Evolutionary conservation across 164 flowering plant species (phyloP).

Genomic region (Stephania cephalantha): DNA sequence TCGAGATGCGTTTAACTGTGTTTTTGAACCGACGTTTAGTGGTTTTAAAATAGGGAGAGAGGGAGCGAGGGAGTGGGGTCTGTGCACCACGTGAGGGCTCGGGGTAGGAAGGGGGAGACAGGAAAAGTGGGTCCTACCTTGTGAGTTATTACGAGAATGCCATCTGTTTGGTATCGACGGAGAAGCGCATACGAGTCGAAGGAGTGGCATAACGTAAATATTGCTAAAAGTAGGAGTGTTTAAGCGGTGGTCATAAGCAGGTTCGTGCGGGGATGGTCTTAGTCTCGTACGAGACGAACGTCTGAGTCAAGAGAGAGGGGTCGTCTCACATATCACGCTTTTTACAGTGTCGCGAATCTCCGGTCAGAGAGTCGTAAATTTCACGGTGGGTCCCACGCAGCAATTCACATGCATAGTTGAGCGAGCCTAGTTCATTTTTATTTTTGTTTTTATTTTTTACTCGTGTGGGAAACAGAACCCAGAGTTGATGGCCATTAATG

Average conservation of each 20-base stretch:
- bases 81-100: background rate
- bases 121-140: too few species aligned
- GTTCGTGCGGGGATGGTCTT: conserved; percentile 10
- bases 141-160: background rate
- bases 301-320: conserved; percentile 15
- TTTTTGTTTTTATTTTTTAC: too few species aligned
- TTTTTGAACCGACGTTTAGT: too few species aligned
- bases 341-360: background rate
- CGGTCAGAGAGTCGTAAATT: background rate
- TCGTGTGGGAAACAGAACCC: too few species aligned
- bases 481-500: too few species aligned
- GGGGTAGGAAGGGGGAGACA: background rate
- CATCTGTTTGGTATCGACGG: background rate
- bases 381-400: background rate
- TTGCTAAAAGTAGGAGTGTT: conserved; percentile 5
- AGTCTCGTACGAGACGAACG: conserved; percentile 27
- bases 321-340: too few species aligned
- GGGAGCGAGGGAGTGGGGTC: background rate
- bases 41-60: background rate
- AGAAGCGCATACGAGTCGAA: background rate
- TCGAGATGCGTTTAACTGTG: background rate
- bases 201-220: background rate
- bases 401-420: too few species aligned
- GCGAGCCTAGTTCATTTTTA: too few species aligned
- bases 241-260: conserved; percentile 12